Conservation (phyloP, 345 rosid genomes). For the Erodium maritimum region DNA sequence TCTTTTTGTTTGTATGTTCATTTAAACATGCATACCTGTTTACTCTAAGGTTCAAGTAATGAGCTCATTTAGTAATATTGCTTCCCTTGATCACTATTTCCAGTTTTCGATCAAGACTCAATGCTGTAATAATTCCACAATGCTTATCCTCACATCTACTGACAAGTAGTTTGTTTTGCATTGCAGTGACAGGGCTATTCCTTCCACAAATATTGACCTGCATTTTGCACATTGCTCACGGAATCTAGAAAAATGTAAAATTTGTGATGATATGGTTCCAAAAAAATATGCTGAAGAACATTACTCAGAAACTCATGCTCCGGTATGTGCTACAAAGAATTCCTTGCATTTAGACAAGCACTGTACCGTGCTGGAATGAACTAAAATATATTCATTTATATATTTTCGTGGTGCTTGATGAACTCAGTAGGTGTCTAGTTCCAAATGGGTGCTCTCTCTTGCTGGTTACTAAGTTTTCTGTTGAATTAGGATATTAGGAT, state of each 20-base stretch:
- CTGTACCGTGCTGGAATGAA: background rate
- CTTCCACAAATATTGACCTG: slow-evolving; percentile 72
- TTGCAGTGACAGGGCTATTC: slow-evolving; percentile 80
- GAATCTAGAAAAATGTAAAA: slow-evolving; percentile 83
- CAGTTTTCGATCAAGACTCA: background rate
- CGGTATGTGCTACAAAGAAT: slow-evolving; percentile 35
- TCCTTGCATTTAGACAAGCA: too few relatives aligned
- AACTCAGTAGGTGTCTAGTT: background rate
- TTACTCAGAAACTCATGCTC: slow-evolving; percentile 78
- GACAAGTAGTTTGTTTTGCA: slow-evolving; percentile 7
- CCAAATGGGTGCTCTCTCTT: background rate
- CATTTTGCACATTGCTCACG: slow-evolving; percentile 90
- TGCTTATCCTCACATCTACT: background rate
- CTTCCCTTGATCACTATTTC: background rate
- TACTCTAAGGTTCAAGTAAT: background rate
- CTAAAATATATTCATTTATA: background rate
- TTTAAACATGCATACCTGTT: background rate
- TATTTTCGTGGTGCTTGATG: background rate
- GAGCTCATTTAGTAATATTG: too few relatives aligned
- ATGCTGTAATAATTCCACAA: too few relatives aligned
- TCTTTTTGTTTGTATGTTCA: background rate
- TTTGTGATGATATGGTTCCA: slow-evolving; percentile 92
- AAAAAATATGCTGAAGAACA: slow-evolving; percentile 80
- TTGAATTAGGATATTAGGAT: too few relatives aligned
- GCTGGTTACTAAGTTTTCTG: too few relatives aligned